phyloP scores from a whole-genome alignment of 2,329 filamentous ascomycete species.

The Neonectria faginata region DNA sequence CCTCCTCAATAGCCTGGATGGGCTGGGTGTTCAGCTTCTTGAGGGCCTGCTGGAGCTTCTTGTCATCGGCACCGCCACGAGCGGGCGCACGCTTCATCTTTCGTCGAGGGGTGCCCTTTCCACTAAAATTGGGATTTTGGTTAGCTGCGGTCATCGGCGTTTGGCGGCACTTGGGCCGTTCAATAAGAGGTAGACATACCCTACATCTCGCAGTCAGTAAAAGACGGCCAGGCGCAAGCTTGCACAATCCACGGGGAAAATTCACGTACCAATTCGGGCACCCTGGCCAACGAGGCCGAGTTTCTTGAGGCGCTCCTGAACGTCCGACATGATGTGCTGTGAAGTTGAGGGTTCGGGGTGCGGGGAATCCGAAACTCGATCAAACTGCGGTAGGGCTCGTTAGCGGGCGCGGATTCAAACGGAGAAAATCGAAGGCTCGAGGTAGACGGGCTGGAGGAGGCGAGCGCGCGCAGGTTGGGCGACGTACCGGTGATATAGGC shows the following conservation, averaged over 20 bases:
- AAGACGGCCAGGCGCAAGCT: slow-evolving; percentile 2
- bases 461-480: slow-evolving; percentile 34
- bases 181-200: slow-evolving; percentile 50
- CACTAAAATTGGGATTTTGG: slow-evolving; percentile 61
- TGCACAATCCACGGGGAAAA: slow-evolving; percentile 25
- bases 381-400: slow-evolving; percentile 46
- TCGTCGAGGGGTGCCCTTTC: slow-evolving; percentile 97
- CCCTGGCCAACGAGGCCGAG: slow-evolving; percentile 54
- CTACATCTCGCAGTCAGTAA: slow-evolving; percentile 43
- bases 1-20: slow-evolving; percentile 99
- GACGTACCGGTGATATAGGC: slow-evolving; percentile 52
- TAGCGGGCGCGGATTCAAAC: slow-evolving; percentile 42
- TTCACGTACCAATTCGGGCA: slow-evolving; percentile 74
- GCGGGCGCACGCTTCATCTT: slow-evolving; percentile 99
- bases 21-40: slow-evolving; percentile 99
- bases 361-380: slow-evolving; percentile 47
- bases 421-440: slow-evolving; percentile 37
- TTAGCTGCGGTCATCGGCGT: slow-evolving; percentile 46
- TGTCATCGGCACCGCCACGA: slow-evolving; percentile 94
- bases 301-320: slow-evolving; percentile 72
- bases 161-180: slow-evolving; percentile 29
- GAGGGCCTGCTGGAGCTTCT: slow-evolving; percentile 96
- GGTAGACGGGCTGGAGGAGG: slow-evolving; percentile 24
- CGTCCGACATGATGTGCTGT: slow-evolving; percentile 63
- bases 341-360: slow-evolving; percentile 43